Evolutionary conservation across 2,329 filamentous ascomycete species (phyloP), one percentile per base, ranked within the genome.

Genomic region (Lasiodiplodia citricola): DNA sequence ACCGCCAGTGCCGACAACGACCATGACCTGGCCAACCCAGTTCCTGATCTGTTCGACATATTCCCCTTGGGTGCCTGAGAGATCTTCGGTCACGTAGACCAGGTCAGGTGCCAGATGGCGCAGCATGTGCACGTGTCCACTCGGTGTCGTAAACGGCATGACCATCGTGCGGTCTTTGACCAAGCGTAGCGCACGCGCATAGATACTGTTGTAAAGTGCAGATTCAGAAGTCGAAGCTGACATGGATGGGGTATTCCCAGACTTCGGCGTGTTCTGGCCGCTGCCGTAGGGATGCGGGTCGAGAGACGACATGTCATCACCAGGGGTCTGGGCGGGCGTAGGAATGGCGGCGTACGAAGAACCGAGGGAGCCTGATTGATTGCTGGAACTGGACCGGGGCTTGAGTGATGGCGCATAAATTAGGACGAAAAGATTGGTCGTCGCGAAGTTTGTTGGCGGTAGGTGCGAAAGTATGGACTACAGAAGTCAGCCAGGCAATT

Each of bases 281-380:
- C 72, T 74, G 37, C 80, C 80, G 79, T 80, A 77, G 79, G 86
- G 80, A n/a, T 76, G 76, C 25, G 83, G 83, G 23, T 82, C 80
- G 77, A 83, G 74, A 60, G 76, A 73, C 67, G 78, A 71, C 13
- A 79, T 72, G 72, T 92, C 90, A 56, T 91, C 89, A 66, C 85
- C 87, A 28, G 91, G 87, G 0, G 90, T 90, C 75, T 89, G 87
- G 63, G 87, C 90, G 80, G 95, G 82, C 3, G 79, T 82, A 70
- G 87, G 90, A 78, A 97, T 96, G 81, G 96, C 94, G 72, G 92
- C 94, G 83, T 93, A 97, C 4, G 94, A 96, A 65, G 93, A 96
- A 86, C 87, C 78, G 84, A 96, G 82, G 78, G 88, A 84, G 81
- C 88, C 81, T 79, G 88, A 78, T 83, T 77, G 87, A 73, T 73